Conservation (phyloP, 1,284 basidiomycete species). For the Earliella scabrosa region DNA sequence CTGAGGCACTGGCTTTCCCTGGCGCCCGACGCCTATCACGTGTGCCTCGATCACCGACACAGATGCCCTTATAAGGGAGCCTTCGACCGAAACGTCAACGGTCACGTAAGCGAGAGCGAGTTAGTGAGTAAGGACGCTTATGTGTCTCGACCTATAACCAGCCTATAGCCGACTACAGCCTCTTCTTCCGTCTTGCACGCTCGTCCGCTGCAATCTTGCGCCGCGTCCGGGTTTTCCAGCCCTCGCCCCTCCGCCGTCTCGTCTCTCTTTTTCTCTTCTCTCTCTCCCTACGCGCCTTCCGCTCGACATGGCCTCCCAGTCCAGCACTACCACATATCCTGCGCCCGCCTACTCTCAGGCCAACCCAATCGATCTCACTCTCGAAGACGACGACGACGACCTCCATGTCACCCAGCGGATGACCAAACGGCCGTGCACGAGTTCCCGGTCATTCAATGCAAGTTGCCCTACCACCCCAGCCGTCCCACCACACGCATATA, state of each 20-base stretch:
- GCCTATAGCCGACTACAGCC: constrained; percentile 2
- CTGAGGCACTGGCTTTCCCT: background rate
- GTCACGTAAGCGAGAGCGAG: constrained; percentile 22
- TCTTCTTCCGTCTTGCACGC: constrained; percentile 13
- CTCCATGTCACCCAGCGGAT: constrained; percentile 27
- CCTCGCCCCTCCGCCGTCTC: constrained; percentile 1
- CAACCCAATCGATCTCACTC: constrained; percentile 39
- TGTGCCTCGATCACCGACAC: constrained; percentile 4
- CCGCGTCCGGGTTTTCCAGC: constrained; percentile 20
- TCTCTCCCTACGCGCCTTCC: background rate
- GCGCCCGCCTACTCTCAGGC: constrained; percentile 27
- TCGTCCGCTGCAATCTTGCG: constrained; percentile 19
- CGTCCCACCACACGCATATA: constrained; percentile 15
- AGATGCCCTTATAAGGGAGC: constrained; percentile 5
- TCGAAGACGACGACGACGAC: constrained; percentile 36
- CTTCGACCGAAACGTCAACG: constrained; percentile 7
- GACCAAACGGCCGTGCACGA: constrained; percentile 30
- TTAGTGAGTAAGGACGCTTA: constrained; percentile 23
- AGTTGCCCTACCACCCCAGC: constrained; percentile 9
- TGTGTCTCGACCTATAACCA: constrained; percentile 5
- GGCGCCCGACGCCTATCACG: constrained; percentile 9
- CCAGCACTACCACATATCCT: constrained; percentile 19
- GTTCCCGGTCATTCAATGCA: constrained; percentile 32
- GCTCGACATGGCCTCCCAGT: constrained; percentile 24
- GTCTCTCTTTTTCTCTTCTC: constrained; percentile 7